Evolutionary conservation across 208 protist species (phyloP), one percentile per base, ranked within the genome.

Genomic region (Leishmania tropica): DNA sequence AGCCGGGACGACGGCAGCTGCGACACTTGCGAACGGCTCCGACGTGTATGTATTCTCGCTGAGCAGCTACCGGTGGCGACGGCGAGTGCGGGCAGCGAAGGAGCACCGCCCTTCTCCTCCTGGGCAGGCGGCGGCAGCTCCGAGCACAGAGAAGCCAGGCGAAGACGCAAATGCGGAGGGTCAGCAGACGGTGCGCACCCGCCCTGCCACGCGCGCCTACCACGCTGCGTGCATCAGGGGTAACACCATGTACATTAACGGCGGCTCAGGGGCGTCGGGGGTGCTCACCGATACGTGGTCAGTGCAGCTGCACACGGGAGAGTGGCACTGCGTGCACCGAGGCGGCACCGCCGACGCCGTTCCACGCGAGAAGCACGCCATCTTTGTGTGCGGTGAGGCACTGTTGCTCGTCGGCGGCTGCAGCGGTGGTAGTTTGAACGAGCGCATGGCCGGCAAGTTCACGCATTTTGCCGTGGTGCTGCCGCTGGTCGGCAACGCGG

Each of bases 351-450:
- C 88, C 10, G 93, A 94, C 76, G 88, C 92, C 60, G 80, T 92
- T 60, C 90, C 92, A 53, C 84, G 93, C 8, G 92, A 95, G 78
- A 79, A 85, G 78, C 93, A 97, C 87, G 87, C 83, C 47, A 28
- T 97, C 2, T 94, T 97, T 72, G 87, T 79, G 8, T 95, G 90
- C 56, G 92, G 93, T 5, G 89, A 95, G 75, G 90, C 90, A 21
- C 79, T 97, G 19, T 76, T 97, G 54, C 81, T 92, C 7, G 89
- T 97, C 17, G 93, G 93, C 65, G 93, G 93, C 40, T 97, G 93
- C 84, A 91, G 84, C 53, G 90, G 81, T 45, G 78, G 80, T 11
- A 60, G 42, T 17, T 82, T 88, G 45, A 81, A 72, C 24, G 84
- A 85, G 67, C 84, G 87, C 47, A 80, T 93, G 40, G 76, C 93